These are phyloP conservation scores for Boletus tomentosulus DNA, from an alignment of 768 basidiomycete genomes.

Conservation along the genomic window DNA sequence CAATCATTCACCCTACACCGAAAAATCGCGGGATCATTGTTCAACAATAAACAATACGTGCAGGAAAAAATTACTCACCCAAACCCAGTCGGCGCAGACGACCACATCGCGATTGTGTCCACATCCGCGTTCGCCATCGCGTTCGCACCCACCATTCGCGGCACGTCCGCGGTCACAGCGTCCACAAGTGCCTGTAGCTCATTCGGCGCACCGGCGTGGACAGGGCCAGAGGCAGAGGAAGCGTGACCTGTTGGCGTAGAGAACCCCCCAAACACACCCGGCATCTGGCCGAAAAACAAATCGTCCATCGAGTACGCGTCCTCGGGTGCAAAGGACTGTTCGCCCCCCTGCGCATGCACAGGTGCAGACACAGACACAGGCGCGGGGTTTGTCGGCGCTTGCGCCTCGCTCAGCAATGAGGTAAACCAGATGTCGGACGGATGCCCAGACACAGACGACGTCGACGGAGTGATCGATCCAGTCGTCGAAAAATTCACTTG, in stretches of 20 bases:
- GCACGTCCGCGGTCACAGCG: neutral
- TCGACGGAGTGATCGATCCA: neutral
- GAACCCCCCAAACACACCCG: conserved; percentile 6
- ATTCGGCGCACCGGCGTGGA: neutral
- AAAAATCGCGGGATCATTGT: neutral
- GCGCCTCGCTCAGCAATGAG: neutral
- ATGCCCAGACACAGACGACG: conserved; percentile 1
- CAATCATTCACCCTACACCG: conserved; percentile 36
- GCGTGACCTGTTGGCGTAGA: neutral
- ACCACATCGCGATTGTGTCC: conserved; percentile 61
- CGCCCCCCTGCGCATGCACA: neutral
- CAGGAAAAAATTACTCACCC: conserved; percentile 43
- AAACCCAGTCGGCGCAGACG: conserved; percentile 53
- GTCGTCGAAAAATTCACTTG: conserved; percentile 15
- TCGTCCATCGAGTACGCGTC: conserved; percentile 19
- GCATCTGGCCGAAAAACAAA: conserved; percentile 19
- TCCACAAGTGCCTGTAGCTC: conserved; percentile 19
- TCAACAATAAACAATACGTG: neutral
- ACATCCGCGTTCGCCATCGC: conserved; percentile 34
- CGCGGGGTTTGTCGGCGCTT: neutral
- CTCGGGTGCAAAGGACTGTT: conserved; percentile 1
- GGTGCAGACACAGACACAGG: neutral
- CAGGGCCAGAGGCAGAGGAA: neutral
- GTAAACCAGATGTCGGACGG: conserved; percentile 22
- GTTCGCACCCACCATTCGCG: conserved; percentile 3